Conservation (phyloP, 176 grass and related monocot species). For the Phoenix roebelenii region DNA sequence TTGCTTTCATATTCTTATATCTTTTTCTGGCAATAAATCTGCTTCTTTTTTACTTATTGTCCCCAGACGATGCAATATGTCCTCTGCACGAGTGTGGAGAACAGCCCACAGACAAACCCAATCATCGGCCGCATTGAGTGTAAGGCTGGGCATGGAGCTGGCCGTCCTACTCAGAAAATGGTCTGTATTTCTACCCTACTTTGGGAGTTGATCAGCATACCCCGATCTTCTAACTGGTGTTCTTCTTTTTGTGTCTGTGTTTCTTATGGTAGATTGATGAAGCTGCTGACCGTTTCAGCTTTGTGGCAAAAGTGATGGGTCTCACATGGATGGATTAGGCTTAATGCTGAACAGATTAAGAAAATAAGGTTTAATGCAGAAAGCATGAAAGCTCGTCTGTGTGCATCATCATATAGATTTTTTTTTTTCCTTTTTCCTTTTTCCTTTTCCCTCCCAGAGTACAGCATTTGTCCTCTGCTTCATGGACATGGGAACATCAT, state of each 20-base stretch:
- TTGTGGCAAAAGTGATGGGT: conserved; percentile 81
- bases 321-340: conserved; percentile 44
- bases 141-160: conserved; percentile 86
- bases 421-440: too few species aligned
- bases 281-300: conserved; percentile 70
- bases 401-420: too few species aligned
- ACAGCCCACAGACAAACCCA: conserved; percentile 54
- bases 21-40: conserved; percentile 16
- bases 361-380: too few species aligned
- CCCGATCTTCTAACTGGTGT: too few species aligned
- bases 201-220: too few species aligned
- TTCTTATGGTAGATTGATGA: conserved; percentile 61
- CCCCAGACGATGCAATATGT: conserved; percentile 66
- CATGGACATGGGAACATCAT: too few species aligned
- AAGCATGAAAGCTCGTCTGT: too few species aligned
- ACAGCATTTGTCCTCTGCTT: too few species aligned
- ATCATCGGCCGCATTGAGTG: conserved; percentile 81
- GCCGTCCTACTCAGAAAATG: conserved; percentile 84
- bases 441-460: too few species aligned
- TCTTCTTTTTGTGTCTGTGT: too few species aligned
- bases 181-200: conserved; percentile 22
- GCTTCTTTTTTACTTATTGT: conserved; percentile 18
- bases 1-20: not conserved
- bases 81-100: conserved; percentile 43
- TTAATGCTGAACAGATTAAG: too few species aligned